Percentiles rank a stretch among this genome's conserved stretches.
Conservation (phyloP, 768 basidiomycete species). For the Trametes villosa region DNA sequence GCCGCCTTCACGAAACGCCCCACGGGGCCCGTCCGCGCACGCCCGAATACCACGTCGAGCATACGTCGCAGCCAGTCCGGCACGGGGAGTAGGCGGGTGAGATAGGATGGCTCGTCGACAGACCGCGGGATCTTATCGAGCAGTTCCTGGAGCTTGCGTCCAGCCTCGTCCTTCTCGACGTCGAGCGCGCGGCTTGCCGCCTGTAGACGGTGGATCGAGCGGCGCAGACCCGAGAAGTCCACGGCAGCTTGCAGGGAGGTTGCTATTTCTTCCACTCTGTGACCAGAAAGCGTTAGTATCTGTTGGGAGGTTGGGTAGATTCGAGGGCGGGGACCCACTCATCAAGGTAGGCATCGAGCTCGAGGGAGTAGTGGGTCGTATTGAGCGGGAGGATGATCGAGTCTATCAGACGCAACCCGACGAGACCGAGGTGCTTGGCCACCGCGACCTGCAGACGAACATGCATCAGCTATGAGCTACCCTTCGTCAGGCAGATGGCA, state of each 20-base stretch:
- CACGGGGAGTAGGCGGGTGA: slow-evolving; percentile 6
- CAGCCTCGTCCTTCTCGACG: slow-evolving; percentile 32
- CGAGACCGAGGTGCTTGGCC: slow-evolving; percentile 59
- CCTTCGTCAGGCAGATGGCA: background rate
- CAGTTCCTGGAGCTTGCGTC: slow-evolving; percentile 31
- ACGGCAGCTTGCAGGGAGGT: slow-evolving; percentile 13
- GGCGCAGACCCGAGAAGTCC: slow-evolving; percentile 30
- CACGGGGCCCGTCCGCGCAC: slow-evolving; percentile 6
- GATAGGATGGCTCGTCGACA: too few relatives aligned
- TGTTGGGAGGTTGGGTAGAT: too few relatives aligned
- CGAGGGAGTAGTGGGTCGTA: slow-evolving; percentile 66
- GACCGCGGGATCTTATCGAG: slow-evolving; percentile 28
- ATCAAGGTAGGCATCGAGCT: slow-evolving; percentile 57
- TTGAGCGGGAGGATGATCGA: slow-evolving; percentile 65
- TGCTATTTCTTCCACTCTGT: slow-evolving; percentile 29
- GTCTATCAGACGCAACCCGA: slow-evolving; percentile 54
- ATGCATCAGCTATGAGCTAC: background rate
- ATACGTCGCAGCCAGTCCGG: slow-evolving; percentile 25
- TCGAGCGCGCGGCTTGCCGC: slow-evolving; percentile 30
- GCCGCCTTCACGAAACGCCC: slow-evolving; percentile 59
- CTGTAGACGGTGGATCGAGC: slow-evolving; percentile 28
- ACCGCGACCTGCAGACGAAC: slow-evolving; percentile 61
- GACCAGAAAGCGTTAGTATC: too few relatives aligned
- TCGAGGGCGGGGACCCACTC: too few relatives aligned
- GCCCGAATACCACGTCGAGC: slow-evolving; percentile 15